Conservation (phyloP, 805 yeast genomes). For the Ogataea polymorpha region DNA sequence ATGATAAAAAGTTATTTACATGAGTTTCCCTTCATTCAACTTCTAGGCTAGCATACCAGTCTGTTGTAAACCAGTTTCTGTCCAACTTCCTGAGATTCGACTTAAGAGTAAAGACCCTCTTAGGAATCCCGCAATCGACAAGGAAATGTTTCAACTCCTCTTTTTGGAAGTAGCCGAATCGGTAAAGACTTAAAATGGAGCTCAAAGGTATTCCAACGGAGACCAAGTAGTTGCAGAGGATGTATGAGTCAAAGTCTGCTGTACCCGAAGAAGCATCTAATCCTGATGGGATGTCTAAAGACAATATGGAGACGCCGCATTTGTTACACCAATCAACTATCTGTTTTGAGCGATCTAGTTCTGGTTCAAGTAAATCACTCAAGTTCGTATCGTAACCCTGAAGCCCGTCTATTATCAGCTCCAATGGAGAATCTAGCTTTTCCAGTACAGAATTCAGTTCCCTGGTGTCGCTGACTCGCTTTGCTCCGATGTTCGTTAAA, state of each 20-base stretch:
- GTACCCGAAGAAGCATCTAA: slow-evolving; percentile 79
- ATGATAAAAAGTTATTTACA: background rate
- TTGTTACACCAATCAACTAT: slow-evolving; percentile 68
- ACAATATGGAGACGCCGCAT: slow-evolving; percentile 46
- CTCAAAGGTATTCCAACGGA: slow-evolving; percentile 73
- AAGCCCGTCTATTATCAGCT: slow-evolving; percentile 75
- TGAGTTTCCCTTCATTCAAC: slow-evolving; percentile 11
- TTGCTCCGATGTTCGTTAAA: slow-evolving; percentile 68
- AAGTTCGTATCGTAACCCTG: slow-evolving; percentile 78
- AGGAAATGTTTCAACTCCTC: slow-evolving; percentile 56
- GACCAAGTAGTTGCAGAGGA: slow-evolving; percentile 52
- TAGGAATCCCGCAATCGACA: slow-evolving; percentile 71
- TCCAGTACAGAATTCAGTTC: slow-evolving; percentile 38
- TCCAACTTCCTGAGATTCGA: slow-evolving; percentile 48
- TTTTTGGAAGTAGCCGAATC: slow-evolving; percentile 46
- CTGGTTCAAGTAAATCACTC: slow-evolving; percentile 51
- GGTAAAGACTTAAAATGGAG: slow-evolving; percentile 59
- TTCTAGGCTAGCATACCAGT: slow-evolving; percentile 24
- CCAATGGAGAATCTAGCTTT: slow-evolving; percentile 68
- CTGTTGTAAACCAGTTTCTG: slow-evolving; percentile 29
- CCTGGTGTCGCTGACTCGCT: slow-evolving; percentile 40
- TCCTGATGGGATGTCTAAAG: slow-evolving; percentile 81
- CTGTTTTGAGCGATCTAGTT: slow-evolving; percentile 37
- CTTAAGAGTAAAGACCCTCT: slow-evolving; percentile 42
- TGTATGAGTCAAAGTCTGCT: slow-evolving; percentile 23